These are phyloP conservation scores for Trichosanthes truncata DNA, from an alignment of 306 rosid genomes.

Conservation along the genomic window DNA sequence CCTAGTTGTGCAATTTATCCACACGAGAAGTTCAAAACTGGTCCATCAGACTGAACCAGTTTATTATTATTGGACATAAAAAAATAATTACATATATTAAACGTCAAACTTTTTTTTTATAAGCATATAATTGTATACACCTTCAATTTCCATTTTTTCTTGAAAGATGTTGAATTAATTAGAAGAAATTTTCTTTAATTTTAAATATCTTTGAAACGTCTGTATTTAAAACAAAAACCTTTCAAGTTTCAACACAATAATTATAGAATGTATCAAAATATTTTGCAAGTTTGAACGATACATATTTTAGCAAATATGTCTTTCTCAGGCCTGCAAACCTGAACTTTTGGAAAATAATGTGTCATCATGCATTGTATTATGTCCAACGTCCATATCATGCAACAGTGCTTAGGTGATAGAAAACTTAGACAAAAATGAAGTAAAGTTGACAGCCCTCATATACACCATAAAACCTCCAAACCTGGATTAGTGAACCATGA, in stretches of 20 bases:
- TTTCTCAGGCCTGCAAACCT: neutral
- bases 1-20: neutral
- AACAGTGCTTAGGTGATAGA: neutral
- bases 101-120: neutral
- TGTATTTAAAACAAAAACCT: neutral
- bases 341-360: neutral
- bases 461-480: neutral
- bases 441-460: neutral
- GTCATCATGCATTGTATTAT: neutral
- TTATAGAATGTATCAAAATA: neutral
- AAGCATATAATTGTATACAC: neutral
- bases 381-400: neutral
- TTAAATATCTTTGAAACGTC: neutral
- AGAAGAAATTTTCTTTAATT: neutral
- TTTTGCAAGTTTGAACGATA: neutral
- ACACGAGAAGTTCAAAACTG: neutral
- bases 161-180: no score
- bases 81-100: neutral
- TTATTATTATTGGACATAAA: neutral
- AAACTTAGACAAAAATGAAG: neutral
- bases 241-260: neutral
- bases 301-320: neutral
- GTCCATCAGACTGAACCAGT: neutral
- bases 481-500: neutral
- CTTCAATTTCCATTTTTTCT: neutral